Conservation (phyloP, 176 grass and related monocot species). For the Hyparrhenia diplandra region DNA sequence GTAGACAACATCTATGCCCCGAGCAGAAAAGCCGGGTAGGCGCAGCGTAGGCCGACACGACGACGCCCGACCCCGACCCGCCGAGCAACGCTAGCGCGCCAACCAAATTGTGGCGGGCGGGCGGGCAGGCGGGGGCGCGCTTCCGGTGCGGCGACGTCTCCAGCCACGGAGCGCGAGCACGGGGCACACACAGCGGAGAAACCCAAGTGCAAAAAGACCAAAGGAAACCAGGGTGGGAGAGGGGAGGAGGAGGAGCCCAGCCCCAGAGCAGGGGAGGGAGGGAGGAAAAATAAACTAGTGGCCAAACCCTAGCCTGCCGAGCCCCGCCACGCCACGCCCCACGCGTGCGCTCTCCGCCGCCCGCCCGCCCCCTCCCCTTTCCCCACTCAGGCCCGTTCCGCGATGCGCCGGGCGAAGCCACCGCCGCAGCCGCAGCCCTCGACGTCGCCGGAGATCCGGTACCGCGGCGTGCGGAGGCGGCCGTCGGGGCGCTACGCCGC, state of each 20-base stretch:
- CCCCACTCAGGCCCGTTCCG: background rate
- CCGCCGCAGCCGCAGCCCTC: slow-evolving; percentile 8
- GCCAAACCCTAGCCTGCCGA: slow-evolving; percentile 58
- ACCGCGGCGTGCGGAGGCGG: slow-evolving; percentile 69
- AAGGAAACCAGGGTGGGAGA: background rate
- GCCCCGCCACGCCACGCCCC: background rate
- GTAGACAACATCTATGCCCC: background rate
- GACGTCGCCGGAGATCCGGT: slow-evolving; percentile 60
- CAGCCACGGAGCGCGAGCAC: no score
- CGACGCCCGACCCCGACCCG: background rate
- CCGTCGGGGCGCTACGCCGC: slow-evolving; percentile 77
- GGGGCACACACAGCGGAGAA: no score
- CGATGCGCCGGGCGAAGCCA: slow-evolving; percentile 49
- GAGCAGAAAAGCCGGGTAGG: background rate
- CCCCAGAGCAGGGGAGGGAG: background rate
- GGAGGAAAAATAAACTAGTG: slow-evolving; percentile 16
- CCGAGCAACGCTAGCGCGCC: background rate
- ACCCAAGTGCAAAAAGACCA: background rate
- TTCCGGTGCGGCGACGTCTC: no score
- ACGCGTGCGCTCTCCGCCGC: background rate
- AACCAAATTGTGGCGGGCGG: background rate
- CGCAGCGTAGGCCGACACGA: background rate
- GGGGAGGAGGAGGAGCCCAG: background rate
- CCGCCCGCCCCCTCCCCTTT: background rate
- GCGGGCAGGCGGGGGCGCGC: no score